These are phyloP conservation scores for Termitomyces sp. DNA, from an alignment of 768 basidiomycete species.

Conservation along the genomic window DNA sequence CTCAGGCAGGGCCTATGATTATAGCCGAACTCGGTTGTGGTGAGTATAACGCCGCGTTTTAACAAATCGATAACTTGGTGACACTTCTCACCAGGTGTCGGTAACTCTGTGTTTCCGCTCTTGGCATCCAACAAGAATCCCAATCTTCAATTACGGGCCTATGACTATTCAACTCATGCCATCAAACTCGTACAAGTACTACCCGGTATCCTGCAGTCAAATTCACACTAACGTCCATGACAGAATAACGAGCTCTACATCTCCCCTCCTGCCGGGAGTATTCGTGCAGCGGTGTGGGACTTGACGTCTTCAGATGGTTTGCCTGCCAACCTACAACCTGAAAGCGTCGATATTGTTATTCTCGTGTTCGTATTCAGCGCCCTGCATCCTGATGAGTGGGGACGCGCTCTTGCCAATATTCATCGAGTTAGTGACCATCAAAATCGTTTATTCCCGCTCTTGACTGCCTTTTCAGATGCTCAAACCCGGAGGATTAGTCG, in stretches of 20 bases:
- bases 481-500: conserved; percentile 80
- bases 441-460: neutral
- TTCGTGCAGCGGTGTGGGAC: conserved; percentile 88
- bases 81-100: conserved; percentile 55
- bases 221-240: neutral
- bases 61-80: neutral
- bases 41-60: conserved; percentile 24
- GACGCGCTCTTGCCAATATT: conserved; percentile 73
- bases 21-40: conserved; percentile 93
- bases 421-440: conserved; percentile 46
- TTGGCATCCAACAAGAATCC: conserved; percentile 82
- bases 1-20: conserved; percentile 68
- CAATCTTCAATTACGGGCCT: conserved; percentile 66
- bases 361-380: conserved; percentile 94
- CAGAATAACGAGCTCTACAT: conserved; percentile 72
- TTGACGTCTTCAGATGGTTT: conserved; percentile 59
- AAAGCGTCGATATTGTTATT: conserved; percentile 82
- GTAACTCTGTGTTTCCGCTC: conserved; percentile 92
- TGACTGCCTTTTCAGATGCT: conserved; percentile 52
- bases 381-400: conserved; percentile 91
- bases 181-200: conserved; percentile 83
- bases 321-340: conserved; percentile 58
- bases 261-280: conserved; percentile 60
- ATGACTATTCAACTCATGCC: conserved; percentile 88
- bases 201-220: neutral